A percentile compares a stretch with the other conserved stretches of the same genome.
phyloP scores from a whole-genome alignment of 2,329 filamentous ascomycete species.

The Hymenoscyphus fraxineus region DNA sequence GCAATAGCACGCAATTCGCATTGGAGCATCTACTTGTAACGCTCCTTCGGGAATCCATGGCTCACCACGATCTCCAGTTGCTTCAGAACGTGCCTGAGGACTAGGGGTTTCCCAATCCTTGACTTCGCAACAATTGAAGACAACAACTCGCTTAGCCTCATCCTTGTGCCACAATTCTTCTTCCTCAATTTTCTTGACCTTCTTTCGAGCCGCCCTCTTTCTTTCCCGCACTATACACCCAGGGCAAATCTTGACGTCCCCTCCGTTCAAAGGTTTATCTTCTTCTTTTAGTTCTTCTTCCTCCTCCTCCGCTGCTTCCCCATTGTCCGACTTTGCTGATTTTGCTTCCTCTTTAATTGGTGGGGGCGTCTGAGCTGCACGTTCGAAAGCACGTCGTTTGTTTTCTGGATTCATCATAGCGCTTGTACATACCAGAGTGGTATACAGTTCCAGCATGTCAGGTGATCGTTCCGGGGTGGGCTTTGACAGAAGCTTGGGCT shows the following conservation, averaged over 20 bases:
- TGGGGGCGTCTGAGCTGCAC: slow-evolving; percentile 38
- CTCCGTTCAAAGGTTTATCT: slow-evolving; percentile 76
- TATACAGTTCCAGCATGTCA: slow-evolving; percentile 75
- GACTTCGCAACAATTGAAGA: slow-evolving; percentile 86
- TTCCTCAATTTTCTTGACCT: slow-evolving; percentile 88
- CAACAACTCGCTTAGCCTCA: slow-evolving; percentile 76
- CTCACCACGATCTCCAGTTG: slow-evolving; percentile 42
- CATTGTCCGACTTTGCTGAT: background rate
- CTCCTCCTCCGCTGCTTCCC: slow-evolving; percentile 17
- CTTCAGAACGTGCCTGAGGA: slow-evolving; percentile 46
- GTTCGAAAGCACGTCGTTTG: slow-evolving; percentile 55
- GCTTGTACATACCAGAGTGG: slow-evolving; percentile 85
- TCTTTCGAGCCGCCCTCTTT: slow-evolving; percentile 88
- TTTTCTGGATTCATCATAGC: slow-evolving; percentile 74
- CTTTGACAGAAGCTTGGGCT: slow-evolving; percentile 84
- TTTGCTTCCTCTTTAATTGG: slow-evolving; percentile 14
- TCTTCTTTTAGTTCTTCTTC: slow-evolving; percentile 43
- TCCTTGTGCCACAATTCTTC: slow-evolving; percentile 82
- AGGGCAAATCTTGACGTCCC: slow-evolving; percentile 86
- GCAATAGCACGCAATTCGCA: slow-evolving; percentile 97
- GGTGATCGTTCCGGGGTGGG: slow-evolving; percentile 60
- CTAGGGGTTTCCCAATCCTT: slow-evolving; percentile 73
- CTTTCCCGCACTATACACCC: slow-evolving; percentile 91
- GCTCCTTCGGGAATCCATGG: slow-evolving; percentile 53
- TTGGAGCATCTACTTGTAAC: slow-evolving; percentile 78